Evolutionary conservation across 768 basidiomycete species (phyloP), one percentile per base, ranked within the genome.

Genomic region (Mycena rebaudengoi): DNA sequence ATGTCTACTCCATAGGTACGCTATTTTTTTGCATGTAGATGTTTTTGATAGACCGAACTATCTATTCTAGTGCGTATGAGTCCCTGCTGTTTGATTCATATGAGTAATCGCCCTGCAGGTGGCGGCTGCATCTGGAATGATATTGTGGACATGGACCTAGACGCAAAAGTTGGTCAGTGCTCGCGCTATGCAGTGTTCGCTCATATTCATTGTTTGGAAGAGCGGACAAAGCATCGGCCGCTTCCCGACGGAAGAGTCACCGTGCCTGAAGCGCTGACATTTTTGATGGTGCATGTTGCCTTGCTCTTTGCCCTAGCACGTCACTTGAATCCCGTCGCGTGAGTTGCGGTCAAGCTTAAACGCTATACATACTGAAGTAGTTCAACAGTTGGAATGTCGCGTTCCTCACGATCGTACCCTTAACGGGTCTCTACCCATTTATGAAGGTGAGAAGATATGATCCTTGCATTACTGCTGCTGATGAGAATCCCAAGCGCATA

Each of bases 141-240:
- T 28, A 48, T 48, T 16, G 16, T 48, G 7, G 46, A 48, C n/a
- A 48, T 48, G 46, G 46, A 48, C 46, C 29, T 48, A 28, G 46
- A 48, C n/a, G 46, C 46, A 7, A 2, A 48, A 48, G 46, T 48
- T 14, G 46, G 49, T 35, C 11, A 18, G 49, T 51, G 28, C 5
- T 10, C 3, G 26, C 14, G 8, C 11, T n/a, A n/a, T n/a, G n/a
- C n/a, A n/a, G 23, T 20, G 3, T 32, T 23, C 13, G 16, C 26
- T 26, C 21, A 13, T 8, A 49, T 18, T 51, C 20, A 51, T 16
- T 7, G 20, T 32, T 32, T 18, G 12, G 8, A 5, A 51, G 49
- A 51, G 25, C 49, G 49, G 14, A 51, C 49, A n/a, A 51, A 51
- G 35, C 49, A 51, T 23, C 49, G 49, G 18, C 49, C 49, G 14